A percentile compares a stretch with the other conserved stretches of the same genome.
Evolutionary conservation across 2,329 filamentous ascomycete genomes (phyloP).

Genomic region (Trichoderma oligosporum): DNA sequence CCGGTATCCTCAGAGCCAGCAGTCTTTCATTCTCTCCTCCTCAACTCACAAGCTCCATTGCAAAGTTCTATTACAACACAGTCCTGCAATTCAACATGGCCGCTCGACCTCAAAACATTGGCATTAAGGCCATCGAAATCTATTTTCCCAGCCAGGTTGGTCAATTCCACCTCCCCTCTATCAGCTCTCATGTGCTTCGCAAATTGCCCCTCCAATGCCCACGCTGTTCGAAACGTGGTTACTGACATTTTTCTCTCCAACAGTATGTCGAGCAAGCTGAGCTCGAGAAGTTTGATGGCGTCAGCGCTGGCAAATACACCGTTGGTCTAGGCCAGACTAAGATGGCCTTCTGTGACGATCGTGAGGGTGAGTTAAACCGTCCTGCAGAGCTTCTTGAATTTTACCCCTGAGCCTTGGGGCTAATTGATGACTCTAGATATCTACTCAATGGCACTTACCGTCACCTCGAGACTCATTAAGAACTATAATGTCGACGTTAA

Average conservation of each 20-base stretch:
- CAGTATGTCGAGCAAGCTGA: constrained; percentile 82
- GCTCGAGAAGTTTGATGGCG: constrained; percentile 83
- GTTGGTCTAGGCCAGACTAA: constrained; percentile 87
- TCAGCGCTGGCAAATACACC: constrained; percentile 79
- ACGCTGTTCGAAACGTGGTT: background rate
- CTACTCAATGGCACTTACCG: constrained; percentile 80
- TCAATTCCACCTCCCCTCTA: constrained; percentile 22
- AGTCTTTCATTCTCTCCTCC: constrained; percentile 18
- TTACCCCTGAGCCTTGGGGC: background rate
- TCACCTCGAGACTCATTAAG: constrained; percentile 69
- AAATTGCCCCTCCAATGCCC: constrained; percentile 26
- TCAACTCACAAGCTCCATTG: background rate
- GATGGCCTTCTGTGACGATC: constrained; percentile 89
- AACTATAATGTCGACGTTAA: constrained; percentile 81
- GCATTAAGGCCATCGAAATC: constrained; percentile 89
- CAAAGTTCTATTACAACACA: too few relatives aligned
- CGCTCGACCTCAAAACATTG: constrained; percentile 77
- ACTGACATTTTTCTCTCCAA: constrained; percentile 16
- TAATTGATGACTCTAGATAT: constrained; percentile 57
- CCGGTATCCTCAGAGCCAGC: background rate
- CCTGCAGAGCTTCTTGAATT: constrained; percentile 1
- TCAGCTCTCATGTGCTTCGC: constrained; percentile 2
- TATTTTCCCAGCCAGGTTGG: constrained; percentile 83
- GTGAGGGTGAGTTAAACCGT: constrained; percentile 61
- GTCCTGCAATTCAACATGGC: constrained; percentile 52